Conservation (phyloP, 176 grass and related monocot species). For the Eragrostis nindensis region DNA sequence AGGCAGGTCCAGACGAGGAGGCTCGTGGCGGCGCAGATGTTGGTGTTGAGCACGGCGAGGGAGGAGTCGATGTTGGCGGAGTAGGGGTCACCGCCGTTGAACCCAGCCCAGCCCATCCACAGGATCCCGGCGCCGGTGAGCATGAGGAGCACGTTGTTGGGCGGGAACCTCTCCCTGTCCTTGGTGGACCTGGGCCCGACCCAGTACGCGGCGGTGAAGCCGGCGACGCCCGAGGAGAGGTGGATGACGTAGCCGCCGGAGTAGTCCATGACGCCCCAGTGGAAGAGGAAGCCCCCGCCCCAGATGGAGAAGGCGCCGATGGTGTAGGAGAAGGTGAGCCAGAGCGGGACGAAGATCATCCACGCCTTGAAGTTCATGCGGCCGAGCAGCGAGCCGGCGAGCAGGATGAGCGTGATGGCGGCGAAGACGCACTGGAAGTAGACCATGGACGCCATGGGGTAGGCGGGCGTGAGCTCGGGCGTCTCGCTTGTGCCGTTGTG, state of each 20-base stretch:
- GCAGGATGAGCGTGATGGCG: conserved; percentile 91
- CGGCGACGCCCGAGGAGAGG: conserved; percentile 84
- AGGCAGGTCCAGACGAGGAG: conserved; percentile 93
- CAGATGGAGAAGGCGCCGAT: conserved; percentile 89
- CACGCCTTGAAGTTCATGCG: conserved; percentile 93
- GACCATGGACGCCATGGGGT: conserved; percentile 93
- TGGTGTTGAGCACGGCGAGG: conserved; percentile 86
- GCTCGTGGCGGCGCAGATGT: conserved; percentile 87
- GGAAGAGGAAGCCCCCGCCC: conserved; percentile 95
- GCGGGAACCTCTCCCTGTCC: conserved; percentile 89
- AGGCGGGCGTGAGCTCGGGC: neutral
- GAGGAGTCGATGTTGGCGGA: conserved; percentile 80
- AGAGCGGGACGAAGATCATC: conserved; percentile 95
- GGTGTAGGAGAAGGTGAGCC: conserved; percentile 98
- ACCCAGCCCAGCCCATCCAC: conserved; percentile 96
- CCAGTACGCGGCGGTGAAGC: conserved; percentile 90
- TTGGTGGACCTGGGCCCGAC: conserved; percentile 87
- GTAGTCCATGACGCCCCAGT: conserved; percentile 97
- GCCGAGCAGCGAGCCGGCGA: conserved; percentile 80
- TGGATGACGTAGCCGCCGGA: conserved; percentile 96
- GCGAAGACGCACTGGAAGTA: conserved; percentile 97
- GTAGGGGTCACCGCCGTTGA: conserved; percentile 96
- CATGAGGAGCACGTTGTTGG: conserved; percentile 91
- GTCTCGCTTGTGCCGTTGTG: conserved; percentile 25
- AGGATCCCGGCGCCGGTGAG: conserved; percentile 84